Percentiles rank a stretch among this genome's conserved stretches.
These are phyloP conservation scores for Diaporthe vexans DNA, from an alignment of 2,329 filamentous ascomycete genomes.

Conservation along the genomic window DNA sequence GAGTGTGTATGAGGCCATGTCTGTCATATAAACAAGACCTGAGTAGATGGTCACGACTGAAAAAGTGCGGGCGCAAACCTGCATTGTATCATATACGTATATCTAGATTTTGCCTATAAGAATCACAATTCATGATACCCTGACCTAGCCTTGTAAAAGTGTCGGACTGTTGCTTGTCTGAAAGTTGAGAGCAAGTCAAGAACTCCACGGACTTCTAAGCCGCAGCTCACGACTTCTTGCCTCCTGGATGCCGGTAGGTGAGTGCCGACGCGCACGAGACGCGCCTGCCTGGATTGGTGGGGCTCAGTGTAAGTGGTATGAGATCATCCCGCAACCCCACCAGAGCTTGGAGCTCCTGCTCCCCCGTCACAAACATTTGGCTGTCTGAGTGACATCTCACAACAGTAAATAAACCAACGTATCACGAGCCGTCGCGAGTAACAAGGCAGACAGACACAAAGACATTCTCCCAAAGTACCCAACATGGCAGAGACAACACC, in stretches of 20 bases:
- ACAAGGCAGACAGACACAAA: background rate
- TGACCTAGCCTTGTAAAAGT: background rate
- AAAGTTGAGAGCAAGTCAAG: background rate
- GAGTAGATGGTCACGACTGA: too few relatives aligned
- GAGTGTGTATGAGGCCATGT: background rate
- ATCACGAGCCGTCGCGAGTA: background rate
- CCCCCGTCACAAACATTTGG: background rate
- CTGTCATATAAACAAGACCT: background rate
- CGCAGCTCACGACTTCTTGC: background rate
- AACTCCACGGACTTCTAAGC: background rate
- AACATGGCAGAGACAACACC: constrained; percentile 45
- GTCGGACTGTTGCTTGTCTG: background rate
- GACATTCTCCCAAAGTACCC: background rate
- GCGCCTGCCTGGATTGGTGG: constrained; percentile 37
- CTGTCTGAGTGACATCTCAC: background rate
- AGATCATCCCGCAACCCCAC: constrained; percentile 37
- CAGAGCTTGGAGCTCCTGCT: constrained; percentile 8
- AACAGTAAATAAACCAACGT: background rate
- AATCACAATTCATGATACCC: constrained; percentile 23
- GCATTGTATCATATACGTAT: constrained; percentile 5
- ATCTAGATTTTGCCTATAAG: background rate
- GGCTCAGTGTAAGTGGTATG: constrained; percentile 37
- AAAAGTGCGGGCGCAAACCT: background rate
- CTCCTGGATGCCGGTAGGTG: background rate
- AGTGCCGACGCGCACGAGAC: constrained; percentile 30